These are phyloP conservation scores for Trichoderma oligosporum DNA, from an alignment of 2,329 filamentous ascomycete genomes.

Conservation along the genomic window DNA sequence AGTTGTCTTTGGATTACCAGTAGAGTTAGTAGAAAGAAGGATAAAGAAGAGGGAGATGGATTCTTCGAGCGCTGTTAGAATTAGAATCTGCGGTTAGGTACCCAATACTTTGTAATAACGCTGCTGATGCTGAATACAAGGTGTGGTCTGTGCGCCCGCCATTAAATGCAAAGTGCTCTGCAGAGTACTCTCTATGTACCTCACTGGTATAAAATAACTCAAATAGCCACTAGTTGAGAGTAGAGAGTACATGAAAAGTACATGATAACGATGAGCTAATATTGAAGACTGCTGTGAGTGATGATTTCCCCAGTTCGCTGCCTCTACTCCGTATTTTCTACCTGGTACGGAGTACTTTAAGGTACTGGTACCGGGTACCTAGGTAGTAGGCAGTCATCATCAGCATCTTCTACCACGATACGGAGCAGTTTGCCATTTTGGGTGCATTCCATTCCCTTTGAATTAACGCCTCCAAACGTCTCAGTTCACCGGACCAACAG, in stretches of 20 bases:
- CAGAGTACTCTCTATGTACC: too few relatives aligned
- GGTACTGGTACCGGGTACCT: not conserved
- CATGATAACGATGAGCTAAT: not conserved
- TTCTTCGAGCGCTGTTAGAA: too few relatives aligned
- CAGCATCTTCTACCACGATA: not conserved
- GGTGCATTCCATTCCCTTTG: not conserved
- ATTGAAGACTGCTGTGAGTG: too few relatives aligned
- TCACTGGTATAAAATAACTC: not conserved
- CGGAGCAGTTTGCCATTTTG: not conserved
- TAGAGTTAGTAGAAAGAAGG: too few relatives aligned
- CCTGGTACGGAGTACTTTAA: too few relatives aligned
- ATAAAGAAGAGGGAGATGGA: too few relatives aligned
- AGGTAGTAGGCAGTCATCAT: not conserved
- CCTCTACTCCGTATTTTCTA: not conserved
- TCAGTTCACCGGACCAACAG: not conserved
- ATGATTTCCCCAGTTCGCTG: too few relatives aligned
- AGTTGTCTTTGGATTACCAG: too few relatives aligned
- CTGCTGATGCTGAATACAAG: too few relatives aligned
- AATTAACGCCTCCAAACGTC: not conserved
- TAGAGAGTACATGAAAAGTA: not conserved
- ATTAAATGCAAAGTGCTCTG: not conserved
- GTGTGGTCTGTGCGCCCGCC: constrained; percentile 2
- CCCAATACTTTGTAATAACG: too few relatives aligned
- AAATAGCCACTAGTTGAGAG: not conserved
- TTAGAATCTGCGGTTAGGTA: too few relatives aligned